A percentile compares a stretch with the other conserved stretches of the same genome.
Conservation (phyloP, 1,139 yeast species). For the Nakaseomyces nivariensis region DNA sequence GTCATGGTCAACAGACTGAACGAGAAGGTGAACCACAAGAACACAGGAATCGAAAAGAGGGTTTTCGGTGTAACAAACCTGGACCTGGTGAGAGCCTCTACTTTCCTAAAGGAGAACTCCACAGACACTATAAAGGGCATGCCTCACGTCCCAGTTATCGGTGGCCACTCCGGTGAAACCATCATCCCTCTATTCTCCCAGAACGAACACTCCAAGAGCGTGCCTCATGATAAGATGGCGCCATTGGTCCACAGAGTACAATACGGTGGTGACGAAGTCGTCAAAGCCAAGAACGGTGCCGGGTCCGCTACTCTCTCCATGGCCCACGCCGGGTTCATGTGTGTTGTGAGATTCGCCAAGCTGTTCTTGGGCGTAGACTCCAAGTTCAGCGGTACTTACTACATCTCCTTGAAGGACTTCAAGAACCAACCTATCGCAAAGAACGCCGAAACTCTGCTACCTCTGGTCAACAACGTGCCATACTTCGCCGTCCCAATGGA, state of each 20-base stretch:
- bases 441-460: constrained; percentile 18
- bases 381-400: constrained; percentile 18
- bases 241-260: constrained; percentile 79
- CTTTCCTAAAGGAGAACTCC: constrained; percentile 49
- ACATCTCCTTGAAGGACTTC: constrained; percentile 16
- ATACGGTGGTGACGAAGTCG: constrained; percentile 97
- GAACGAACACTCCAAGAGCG: constrained; percentile 7
- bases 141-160: constrained; percentile 66
- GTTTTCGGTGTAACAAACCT: constrained; percentile 89
- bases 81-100: constrained; percentile 82
- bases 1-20: constrained; percentile 66
- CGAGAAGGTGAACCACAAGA: constrained; percentile 13
- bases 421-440: constrained; percentile 32
- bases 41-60: constrained; percentile 67
- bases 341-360: constrained; percentile 52
- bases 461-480: constrained; percentile 34
- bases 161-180: constrained; percentile 88
- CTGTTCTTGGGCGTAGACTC: constrained; percentile 32
- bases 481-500: constrained; percentile 60
- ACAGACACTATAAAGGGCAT: constrained; percentile 32
- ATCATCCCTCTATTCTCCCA: constrained; percentile 56
- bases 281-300: constrained; percentile 86
- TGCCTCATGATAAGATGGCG: constrained; percentile 44
- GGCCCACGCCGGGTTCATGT: constrained; percentile 92
- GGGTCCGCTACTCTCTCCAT: constrained; percentile 93